Conservation (phyloP, 148 eudicot species). For the Mesembryanthemum crystallinum region DNA sequence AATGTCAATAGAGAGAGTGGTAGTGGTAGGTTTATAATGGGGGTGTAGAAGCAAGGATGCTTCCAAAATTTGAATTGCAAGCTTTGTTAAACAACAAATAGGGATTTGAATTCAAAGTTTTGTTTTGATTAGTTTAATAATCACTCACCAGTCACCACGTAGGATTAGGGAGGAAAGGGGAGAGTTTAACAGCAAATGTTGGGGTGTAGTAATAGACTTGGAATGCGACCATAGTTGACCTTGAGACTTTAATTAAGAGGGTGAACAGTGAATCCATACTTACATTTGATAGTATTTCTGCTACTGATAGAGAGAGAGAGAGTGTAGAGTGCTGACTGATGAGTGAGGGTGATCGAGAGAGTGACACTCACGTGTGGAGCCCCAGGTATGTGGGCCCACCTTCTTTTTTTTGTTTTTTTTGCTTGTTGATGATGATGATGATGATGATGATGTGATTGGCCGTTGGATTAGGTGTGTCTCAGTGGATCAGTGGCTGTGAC, state of each 20-base stretch:
- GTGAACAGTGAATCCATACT: background rate
- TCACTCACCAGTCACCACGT: background rate
- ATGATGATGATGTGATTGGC: background rate
- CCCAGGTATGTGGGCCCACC: slow-evolving; percentile 9
- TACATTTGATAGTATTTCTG: too few species aligned
- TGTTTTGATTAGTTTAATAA: slow-evolving; percentile 16
- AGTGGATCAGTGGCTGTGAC: background rate
- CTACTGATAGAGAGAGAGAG: too few species aligned
- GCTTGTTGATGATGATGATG: background rate
- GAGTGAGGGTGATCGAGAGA: background rate
- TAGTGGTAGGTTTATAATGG: too few species aligned
- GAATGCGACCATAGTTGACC: slow-evolving; percentile 29
- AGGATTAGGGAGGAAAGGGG: background rate
- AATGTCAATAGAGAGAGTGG: too few species aligned
- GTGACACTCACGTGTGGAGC: slow-evolving; percentile 22
- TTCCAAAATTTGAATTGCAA: slow-evolving; percentile 41
- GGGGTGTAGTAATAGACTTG: slow-evolving; percentile 11
- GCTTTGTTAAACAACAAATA: slow-evolving; percentile 27
- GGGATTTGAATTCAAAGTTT: slow-evolving; percentile 18
- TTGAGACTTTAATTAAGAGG: background rate
- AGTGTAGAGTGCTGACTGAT: background rate
- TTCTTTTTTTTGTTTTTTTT: too few species aligned
- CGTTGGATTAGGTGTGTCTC: background rate
- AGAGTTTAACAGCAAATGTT: background rate
- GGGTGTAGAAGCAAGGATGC: too few species aligned